Conservation (phyloP, 140 eudicot species). For the Stevia rebaudiana region DNA sequence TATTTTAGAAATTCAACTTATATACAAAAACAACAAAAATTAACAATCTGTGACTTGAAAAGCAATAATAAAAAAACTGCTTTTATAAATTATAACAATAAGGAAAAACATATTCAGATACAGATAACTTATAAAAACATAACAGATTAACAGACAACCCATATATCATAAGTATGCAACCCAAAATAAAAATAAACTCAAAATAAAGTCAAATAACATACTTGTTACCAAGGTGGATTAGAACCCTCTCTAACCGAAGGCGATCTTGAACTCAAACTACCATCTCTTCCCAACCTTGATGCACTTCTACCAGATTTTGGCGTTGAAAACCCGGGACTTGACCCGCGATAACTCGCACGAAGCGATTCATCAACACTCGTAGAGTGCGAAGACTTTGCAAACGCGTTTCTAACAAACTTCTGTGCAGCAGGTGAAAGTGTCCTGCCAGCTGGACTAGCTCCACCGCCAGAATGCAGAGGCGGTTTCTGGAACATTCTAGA, state of each 20-base stretch:
- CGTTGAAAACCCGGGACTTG: constrained; percentile 68
- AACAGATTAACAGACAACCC: constrained; percentile 9
- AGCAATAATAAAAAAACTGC: neutral
- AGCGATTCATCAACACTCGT: constrained; percentile 80
- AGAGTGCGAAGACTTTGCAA: constrained; percentile 69
- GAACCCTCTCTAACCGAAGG: constrained; percentile 84
- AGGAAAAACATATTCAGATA: constrained; percentile 4
- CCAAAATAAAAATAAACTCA: neutral
- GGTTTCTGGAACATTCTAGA: constrained; percentile 82
- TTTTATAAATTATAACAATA: neutral
- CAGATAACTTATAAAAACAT: neutral
- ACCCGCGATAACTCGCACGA: constrained; percentile 89
- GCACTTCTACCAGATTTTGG: constrained; percentile 75
- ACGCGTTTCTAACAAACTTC: constrained; percentile 82
- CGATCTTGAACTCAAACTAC: constrained; percentile 56
- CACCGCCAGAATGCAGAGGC: constrained; percentile 76
- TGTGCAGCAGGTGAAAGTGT: constrained; percentile 90
- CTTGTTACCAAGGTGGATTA: constrained; percentile 67
- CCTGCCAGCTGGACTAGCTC: constrained; percentile 78
- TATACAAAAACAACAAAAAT: neutral
- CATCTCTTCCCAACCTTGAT: constrained; percentile 70
- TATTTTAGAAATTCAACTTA: neutral
- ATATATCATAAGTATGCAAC: constrained; percentile 8
- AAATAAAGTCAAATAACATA: constrained; percentile 7
- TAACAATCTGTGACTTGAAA: neutral